Evolutionary conservation across 352 stramenopile species (phyloP).

Genomic region (Lagenidium sp.): DNA sequence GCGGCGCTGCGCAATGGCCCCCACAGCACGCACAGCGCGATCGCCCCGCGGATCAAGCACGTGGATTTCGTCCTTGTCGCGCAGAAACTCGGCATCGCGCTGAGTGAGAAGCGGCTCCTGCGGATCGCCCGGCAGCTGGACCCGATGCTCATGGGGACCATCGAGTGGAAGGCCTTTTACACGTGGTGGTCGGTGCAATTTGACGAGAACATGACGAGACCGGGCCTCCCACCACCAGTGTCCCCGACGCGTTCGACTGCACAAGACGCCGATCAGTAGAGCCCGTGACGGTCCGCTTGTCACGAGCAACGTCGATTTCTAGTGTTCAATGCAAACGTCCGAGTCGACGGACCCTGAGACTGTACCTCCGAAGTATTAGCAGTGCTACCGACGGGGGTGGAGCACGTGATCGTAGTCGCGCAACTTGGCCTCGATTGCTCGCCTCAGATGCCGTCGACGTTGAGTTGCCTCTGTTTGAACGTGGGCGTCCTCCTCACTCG

Average conservation of each 20-base stretch:
- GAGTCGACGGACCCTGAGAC: no score
- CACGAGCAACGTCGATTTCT: no score
- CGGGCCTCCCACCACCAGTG: no score
- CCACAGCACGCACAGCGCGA: background rate
- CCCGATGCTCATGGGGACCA: slow-evolving; percentile 33
- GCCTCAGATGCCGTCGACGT: slow-evolving; percentile 1
- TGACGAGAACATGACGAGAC: no score
- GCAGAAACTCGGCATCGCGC: slow-evolving; percentile 24
- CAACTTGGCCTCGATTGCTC: slow-evolving; percentile 10
- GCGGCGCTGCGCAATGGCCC: slow-evolving; percentile 3
- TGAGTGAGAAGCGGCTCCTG: slow-evolving; percentile 40
- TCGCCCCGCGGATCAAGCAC: slow-evolving; percentile 19
- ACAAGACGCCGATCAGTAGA: no score
- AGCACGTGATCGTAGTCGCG: slow-evolving; percentile 10
- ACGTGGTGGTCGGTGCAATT: slow-evolving; percentile 49
- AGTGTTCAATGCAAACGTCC: no score
- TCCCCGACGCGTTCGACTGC: no score
- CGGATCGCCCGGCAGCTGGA: slow-evolving; percentile 31
- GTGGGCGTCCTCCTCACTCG: background rate
- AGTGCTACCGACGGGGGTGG: no score
- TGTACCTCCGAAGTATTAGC: no score
- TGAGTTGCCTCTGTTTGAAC: background rate
- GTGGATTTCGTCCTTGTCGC: slow-evolving; percentile 38
- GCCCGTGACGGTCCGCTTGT: no score
- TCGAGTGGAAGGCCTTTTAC: slow-evolving; percentile 60